Base-by-base conservation (phyloP, 352 stramenopile genomes). In the Globisporangium okanoganense region DNA sequence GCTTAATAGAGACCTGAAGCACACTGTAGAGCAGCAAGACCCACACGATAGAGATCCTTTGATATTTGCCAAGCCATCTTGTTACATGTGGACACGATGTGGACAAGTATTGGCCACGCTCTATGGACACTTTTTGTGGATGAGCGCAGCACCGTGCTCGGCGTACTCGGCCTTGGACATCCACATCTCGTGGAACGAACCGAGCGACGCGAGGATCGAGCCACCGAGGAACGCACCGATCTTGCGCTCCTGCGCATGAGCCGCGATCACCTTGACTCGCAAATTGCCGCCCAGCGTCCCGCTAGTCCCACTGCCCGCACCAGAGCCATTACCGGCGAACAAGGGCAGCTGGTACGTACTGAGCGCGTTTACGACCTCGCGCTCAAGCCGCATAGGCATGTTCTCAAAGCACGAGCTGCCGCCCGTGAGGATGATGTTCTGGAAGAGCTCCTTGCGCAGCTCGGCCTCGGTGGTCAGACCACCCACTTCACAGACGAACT, bases 181-280 rank as follows among this genome's bases (percentile, higher is more conserved):
- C 96, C 96, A 99, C 96, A 99, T 99, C 64, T 99, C 94, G 69
- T 98, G 92, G 79, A 99, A 99, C 38, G 90, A 98, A 14, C 94
- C 96, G 49, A 99, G 80, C 35, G 93, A 99, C 14, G 85, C 95
- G 25, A 99, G 67, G 75, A 99, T 99, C 47, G 96, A 99, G 7
- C 96, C 97, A 53, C 97, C 97, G 22, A 99, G 61, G 27, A 90
- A 94, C 31, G 80, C 71, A 18, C 82, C 80, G 50, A 92, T 71
- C 31, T 77, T 82, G 38, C 85, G 79, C 59, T 94, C 82, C 31
- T 85, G 75, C 1, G 69, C 54, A 54, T 88, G 81, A 9, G 83
- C 78, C 0, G 85, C 81, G 7, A 94, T 66, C 18, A 67, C 61
- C 61, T 92, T 92, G 24, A 91, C 77, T 2, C 82, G 80, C 58